Evolutionary conservation across 2,329 filamentous ascomycete genomes (phyloP).

Genomic region (Cytospora leucostoma): DNA sequence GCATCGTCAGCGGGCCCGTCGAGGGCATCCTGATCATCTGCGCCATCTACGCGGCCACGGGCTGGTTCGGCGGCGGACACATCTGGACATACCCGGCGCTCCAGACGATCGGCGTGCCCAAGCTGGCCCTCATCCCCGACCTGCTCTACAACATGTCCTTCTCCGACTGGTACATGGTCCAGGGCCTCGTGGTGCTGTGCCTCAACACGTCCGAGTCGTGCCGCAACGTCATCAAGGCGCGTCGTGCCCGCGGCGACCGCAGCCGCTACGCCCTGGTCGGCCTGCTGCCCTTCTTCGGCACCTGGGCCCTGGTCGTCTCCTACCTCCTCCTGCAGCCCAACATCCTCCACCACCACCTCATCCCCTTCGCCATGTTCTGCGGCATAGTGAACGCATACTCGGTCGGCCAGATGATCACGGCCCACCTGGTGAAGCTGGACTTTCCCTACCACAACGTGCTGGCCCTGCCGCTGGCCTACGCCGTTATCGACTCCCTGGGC

Average conservation of each 20-base stretch:
- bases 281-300: slow-evolving; percentile 75
- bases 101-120: slow-evolving; percentile 67
- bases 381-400: slow-evolving; percentile 92
- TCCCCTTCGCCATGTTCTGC: slow-evolving; percentile 87
- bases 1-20: slow-evolving; percentile 89
- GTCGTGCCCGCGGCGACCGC: slow-evolving; percentile 71
- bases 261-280: slow-evolving; percentile 77
- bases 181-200: slow-evolving; percentile 77
- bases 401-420: slow-evolving; percentile 93
- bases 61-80: slow-evolving; percentile 79
- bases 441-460: slow-evolving; percentile 94
- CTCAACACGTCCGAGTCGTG: slow-evolving; percentile 83
- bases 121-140: slow-evolving; percentile 65
- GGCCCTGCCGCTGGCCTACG: slow-evolving; percentile 73
- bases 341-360: slow-evolving; percentile 79
- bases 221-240: slow-evolving; percentile 80
- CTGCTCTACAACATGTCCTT: slow-evolving; percentile 77
- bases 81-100: slow-evolving; percentile 92
- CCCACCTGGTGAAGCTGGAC: slow-evolving; percentile 81
- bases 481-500: slow-evolving; percentile 78
- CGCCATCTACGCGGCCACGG: slow-evolving; percentile 79
- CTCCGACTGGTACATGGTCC: slow-evolving; percentile 89
- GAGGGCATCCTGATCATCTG: slow-evolving; percentile 89
- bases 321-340: slow-evolving; percentile 85
- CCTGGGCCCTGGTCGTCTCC: slow-evolving; percentile 73